These are phyloP conservation scores for Aspergillus proliferans DNA, from an alignment of 2,329 filamentous ascomycete genomes.

Conservation along the genomic window DNA sequence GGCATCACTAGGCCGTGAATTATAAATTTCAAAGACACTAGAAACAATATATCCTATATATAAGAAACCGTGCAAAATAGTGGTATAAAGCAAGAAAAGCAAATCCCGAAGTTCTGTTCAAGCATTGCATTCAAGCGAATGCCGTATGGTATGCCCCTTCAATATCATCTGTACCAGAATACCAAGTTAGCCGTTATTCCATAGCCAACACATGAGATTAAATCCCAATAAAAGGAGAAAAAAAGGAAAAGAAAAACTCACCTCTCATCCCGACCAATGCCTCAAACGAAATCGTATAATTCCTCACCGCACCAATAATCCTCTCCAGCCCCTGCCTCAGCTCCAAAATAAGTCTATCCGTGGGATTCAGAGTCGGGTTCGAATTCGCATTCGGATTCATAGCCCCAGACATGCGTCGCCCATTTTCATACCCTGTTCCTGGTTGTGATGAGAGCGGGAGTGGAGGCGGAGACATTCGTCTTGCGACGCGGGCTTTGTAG, in stretches of 20 bases:
- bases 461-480: slow-evolving; percentile 17
- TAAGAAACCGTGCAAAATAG: too few relatives aligned
- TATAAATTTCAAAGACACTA: too few relatives aligned
- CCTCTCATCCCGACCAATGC: slow-evolving; percentile 41
- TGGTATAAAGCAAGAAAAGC: background rate
- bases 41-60: too few relatives aligned
- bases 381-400: slow-evolving; percentile 10
- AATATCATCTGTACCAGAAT: slow-evolving; percentile 31
- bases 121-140: slow-evolving; percentile 24
- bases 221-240: background rate
- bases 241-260: slow-evolving; percentile 10
- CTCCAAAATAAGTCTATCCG: slow-evolving; percentile 30
- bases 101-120: too few relatives aligned
- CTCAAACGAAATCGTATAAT: slow-evolving; percentile 39
- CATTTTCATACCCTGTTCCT: background rate
- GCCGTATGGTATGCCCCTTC: slow-evolving; percentile 38
- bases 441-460: too few relatives aligned
- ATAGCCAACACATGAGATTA: background rate
- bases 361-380: slow-evolving; percentile 14
- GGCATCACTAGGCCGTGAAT: too few relatives aligned
- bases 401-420: background rate
- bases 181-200: slow-evolving; percentile 4
- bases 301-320: slow-evolving; percentile 31
- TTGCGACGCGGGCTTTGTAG: slow-evolving; percentile 36
- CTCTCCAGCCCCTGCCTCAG: slow-evolving; percentile 32